These are phyloP conservation scores for Aspergillus persii DNA, from an alignment of 2,329 filamentous ascomycete genomes.

Conservation along the genomic window DNA sequence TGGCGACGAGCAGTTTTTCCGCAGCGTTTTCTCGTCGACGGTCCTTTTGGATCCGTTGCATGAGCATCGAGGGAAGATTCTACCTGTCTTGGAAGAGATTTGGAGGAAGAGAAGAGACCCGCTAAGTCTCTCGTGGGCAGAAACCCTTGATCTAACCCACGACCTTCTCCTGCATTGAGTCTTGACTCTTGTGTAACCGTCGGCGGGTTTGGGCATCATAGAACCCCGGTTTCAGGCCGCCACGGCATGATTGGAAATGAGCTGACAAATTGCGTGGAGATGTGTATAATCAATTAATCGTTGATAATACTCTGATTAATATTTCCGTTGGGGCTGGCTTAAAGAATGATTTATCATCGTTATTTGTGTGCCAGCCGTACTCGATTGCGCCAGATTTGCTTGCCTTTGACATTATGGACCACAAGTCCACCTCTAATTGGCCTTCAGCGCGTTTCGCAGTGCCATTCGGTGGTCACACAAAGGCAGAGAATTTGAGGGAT, in stretches of 20 bases:
- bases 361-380: neutral
- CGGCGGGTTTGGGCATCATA: neutral
- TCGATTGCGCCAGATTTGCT: neutral
- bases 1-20: neutral
- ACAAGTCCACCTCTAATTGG: neutral
- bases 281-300: neutral
- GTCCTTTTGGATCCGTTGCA: neutral
- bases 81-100: neutral
- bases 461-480: neutral
- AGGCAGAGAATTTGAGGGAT: neutral
- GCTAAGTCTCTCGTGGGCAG: neutral
- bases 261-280: neutral
- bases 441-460: neutral
- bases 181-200: neutral
- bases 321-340: neutral
- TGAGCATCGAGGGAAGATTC: neutral
- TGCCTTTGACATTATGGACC: neutral
- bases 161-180: neutral
- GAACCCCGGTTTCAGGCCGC: neutral
- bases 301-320: neutral
- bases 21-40: neutral
- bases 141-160: neutral
- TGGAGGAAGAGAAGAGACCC: neutral
- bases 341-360: neutral
- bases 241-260: neutral